A percentile compares a stretch with the other conserved stretches of the same genome.
Conservation (phyloP, 805 yeast genomes). For the Priceomyces fermenticarens region DNA sequence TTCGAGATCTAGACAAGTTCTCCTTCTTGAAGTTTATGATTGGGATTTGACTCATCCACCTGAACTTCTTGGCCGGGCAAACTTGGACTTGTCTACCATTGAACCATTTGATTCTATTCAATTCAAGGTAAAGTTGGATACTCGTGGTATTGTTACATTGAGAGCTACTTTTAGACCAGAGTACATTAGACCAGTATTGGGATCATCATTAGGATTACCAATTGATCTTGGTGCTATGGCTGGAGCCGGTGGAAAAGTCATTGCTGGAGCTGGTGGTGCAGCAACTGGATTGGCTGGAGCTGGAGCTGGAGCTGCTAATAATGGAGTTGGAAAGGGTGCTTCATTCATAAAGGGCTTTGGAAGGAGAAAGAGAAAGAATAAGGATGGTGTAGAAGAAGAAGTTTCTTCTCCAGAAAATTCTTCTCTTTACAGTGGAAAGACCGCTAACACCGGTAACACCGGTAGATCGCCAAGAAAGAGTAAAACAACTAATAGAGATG, state of each 20-base stretch:
- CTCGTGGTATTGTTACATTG: constrained; percentile 63
- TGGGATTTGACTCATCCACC: constrained; percentile 79
- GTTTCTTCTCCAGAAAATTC: constrained; percentile 3
- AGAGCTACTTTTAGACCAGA: constrained; percentile 59
- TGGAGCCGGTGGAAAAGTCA: constrained; percentile 47
- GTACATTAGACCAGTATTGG: constrained; percentile 62
- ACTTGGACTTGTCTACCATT: constrained; percentile 48
- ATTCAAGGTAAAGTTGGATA: constrained; percentile 49
- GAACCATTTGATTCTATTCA: constrained; percentile 44
- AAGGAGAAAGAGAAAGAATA: constrained; percentile 17
- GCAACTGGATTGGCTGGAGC: constrained; percentile 34
- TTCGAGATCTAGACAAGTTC: constrained; percentile 55
- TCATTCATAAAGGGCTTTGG: constrained; percentile 33
- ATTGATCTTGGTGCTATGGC: constrained; percentile 37
- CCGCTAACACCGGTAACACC: constrained; percentile 4
- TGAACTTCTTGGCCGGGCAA: constrained; percentile 54
- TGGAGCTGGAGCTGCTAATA: constrained; percentile 45
- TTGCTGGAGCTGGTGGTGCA: constrained; percentile 38
- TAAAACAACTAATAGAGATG: not conserved
- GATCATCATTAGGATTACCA: constrained; percentile 38
- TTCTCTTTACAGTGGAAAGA: constrained; percentile 3
- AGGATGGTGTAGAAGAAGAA: constrained; percentile 9
- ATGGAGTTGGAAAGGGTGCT: constrained; percentile 49
- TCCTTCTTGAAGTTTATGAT: constrained; percentile 55
- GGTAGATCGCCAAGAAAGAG: constrained; percentile 2